Base-by-base conservation (phyloP, 176 grass and related monocot genomes). In the Avena sativa region DNA sequence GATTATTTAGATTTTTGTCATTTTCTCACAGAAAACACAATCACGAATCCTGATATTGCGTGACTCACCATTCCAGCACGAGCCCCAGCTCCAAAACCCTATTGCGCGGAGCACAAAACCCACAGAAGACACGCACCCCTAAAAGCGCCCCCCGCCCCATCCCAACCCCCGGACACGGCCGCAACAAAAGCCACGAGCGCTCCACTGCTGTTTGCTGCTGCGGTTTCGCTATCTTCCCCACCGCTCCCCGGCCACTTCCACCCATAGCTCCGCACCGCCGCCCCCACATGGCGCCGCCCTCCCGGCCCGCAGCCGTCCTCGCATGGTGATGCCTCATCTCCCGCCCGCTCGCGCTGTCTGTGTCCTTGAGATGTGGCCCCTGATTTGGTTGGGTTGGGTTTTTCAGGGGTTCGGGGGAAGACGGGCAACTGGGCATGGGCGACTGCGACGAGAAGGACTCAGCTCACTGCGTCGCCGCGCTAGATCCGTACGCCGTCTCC, bases 341-440 rank as follows among this genome's bases (percentile, higher is more conserved):
- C 51, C 50, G 16, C 49, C 16, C 12, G 1, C 40, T 9, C 43
- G 11, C 61, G 23, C 25, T n/a, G 77, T 47, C 78, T 4, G 20
- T 32, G 4, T 59, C 28, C 51, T 44, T 16, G 61, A 79, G 78
- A 64, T 21, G 4, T 80, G 61, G 26, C n/a, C 12, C 12, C 9
- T 67, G 21, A 68, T 66, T 46, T 25, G 71, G 81, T 91, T 16
- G 12, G 38, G 30, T 34, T 57, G 23, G 71, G 59, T 36, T 62
- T 28, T 56, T 23, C 51, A 98, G 94, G 92, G 93, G 97, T 56
- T 96, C 97, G 32, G 92, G 96, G 76, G 92, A 98, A 75, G 97
- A 98, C 81, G 93, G 94, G 56, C 93, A 98, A 53, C 92, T 98
- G 23, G 90, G 97, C 6, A 98, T 96, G 92, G 97, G 89, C 47